These are phyloP conservation scores for Ophiostoma sp. DNA, from an alignment of 2,329 filamentous ascomycete genomes.

Conservation along the genomic window DNA sequence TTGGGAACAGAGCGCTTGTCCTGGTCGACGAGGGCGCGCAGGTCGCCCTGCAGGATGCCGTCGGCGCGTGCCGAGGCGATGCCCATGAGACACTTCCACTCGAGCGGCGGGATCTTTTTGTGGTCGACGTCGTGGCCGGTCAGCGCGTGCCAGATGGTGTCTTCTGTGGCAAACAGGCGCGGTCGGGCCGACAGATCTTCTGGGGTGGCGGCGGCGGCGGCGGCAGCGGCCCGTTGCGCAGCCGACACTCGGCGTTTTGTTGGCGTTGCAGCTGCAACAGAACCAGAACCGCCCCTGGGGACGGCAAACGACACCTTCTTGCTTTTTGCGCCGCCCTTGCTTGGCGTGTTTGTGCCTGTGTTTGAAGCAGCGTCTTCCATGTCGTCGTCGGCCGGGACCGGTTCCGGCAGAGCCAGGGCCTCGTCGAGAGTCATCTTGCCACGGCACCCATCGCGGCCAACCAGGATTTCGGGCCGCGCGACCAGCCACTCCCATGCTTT, in stretches of 20 bases:
- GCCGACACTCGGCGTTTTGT: conserved; percentile 3
- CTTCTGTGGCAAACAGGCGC: conserved; percentile 47
- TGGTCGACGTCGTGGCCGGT: conserved; percentile 56
- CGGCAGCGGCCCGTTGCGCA: not conserved
- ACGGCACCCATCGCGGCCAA: conserved; percentile 36
- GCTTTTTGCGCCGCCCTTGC: not conserved
- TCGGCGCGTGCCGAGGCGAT: conserved; percentile 51
- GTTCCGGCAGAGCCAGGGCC: conserved; percentile 35
- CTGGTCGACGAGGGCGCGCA: conserved; percentile 53
- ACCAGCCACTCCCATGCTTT: conserved; percentile 42
- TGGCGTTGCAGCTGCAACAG: not conserved
- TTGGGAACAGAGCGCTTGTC: conserved; percentile 61
- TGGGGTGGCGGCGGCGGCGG: conserved; percentile 9
- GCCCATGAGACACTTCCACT: conserved; percentile 55
- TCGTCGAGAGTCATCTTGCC: conserved; percentile 40
- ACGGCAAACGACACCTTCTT: conserved; percentile 5
- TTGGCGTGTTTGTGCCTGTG: not conserved
- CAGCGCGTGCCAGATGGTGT: conserved; percentile 55
- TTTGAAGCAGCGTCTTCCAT: not conserved
- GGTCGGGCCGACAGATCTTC: conserved; percentile 29
- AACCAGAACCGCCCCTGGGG: not conserved
- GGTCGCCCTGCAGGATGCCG: conserved; percentile 57
- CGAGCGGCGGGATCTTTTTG: conserved; percentile 53
- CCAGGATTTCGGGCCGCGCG: conserved; percentile 38
- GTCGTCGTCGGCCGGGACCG: not conserved